phyloP scores from a whole-genome alignment of 2,329 filamentous ascomycete genomes.

The Ophiostoma sp. region DNA sequence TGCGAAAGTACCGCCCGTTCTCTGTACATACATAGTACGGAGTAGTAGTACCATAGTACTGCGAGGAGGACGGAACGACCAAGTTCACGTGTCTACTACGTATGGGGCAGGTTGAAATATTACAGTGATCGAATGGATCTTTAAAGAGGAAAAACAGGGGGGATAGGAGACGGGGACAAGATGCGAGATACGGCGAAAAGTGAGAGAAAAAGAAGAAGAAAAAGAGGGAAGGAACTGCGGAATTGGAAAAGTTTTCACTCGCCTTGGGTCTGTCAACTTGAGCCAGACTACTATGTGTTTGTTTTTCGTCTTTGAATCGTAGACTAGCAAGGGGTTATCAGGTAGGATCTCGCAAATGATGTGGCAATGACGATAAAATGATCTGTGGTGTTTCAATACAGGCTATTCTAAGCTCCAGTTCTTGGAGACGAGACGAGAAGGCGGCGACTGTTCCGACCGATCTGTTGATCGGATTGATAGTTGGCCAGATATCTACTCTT shows the following conservation, averaged over 20 bases:
- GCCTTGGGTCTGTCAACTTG: background rate
- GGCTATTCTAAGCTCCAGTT: background rate
- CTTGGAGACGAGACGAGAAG: background rate
- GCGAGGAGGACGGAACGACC: background rate
- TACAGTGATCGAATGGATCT: background rate
- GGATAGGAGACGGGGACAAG: background rate
- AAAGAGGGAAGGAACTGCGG: background rate
- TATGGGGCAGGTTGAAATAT: background rate
- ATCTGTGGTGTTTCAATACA: background rate
- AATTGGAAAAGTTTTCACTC: background rate
- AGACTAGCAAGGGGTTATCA: background rate
- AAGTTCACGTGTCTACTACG: background rate
- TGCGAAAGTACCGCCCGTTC: background rate
- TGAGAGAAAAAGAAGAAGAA: background rate
- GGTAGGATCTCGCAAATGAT: constrained; percentile 13
- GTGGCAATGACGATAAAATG: constrained; percentile 9
- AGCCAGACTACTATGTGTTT: background rate
- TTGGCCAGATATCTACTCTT: background rate
- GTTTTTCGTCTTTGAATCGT: constrained; percentile 11
- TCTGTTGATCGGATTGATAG: background rate
- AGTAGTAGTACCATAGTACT: background rate
- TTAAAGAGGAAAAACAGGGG: background rate
- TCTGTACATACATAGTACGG: no score
- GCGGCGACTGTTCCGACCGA: background rate
- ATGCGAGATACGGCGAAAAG: background rate